Conservation (phyloP, 169 alveolate genomes). For the Sarcocystis neurona region DNA sequence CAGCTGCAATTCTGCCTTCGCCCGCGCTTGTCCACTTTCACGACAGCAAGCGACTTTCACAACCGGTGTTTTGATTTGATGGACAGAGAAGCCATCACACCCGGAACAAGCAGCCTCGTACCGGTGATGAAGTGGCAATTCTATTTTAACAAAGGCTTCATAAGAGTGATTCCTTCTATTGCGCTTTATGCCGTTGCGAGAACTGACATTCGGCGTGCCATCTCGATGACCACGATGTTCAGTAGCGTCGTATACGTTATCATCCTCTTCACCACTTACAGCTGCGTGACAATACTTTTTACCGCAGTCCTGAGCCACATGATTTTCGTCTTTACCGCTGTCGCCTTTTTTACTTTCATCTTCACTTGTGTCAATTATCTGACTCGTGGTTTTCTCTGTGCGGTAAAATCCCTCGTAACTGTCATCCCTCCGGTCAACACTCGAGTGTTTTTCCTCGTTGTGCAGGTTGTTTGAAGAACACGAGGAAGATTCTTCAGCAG, state of each 20-base stretch:
- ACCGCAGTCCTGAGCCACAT: too few species aligned
- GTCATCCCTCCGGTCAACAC: too few species aligned
- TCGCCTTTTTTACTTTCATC: not conserved
- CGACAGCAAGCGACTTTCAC: too few species aligned
- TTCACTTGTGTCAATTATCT: not conserved
- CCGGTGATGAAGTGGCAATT: conserved; percentile 6
- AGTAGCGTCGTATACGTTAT: not conserved
- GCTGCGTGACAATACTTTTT: too few species aligned
- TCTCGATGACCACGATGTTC: not conserved
- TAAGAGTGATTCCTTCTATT: not conserved
- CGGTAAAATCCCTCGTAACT: not conserved
- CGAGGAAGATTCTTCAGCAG: not conserved
- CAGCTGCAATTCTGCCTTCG: too few species aligned
- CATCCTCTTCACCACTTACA: not conserved
- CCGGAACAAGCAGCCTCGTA: conserved; percentile 1
- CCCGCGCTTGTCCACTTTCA: too few species aligned
- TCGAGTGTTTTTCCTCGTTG: not conserved
- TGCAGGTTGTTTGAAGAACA: too few species aligned
- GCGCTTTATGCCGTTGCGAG: not conserved
- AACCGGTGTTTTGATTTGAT: too few species aligned
- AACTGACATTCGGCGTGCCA: not conserved
- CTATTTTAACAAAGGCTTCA: not conserved
- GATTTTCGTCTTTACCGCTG: too few species aligned
- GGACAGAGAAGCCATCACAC: not conserved
- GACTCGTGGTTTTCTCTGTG: not conserved